Base-by-base conservation (phyloP, 805 yeast genomes). In the Candida nonsorbophila region DNA sequence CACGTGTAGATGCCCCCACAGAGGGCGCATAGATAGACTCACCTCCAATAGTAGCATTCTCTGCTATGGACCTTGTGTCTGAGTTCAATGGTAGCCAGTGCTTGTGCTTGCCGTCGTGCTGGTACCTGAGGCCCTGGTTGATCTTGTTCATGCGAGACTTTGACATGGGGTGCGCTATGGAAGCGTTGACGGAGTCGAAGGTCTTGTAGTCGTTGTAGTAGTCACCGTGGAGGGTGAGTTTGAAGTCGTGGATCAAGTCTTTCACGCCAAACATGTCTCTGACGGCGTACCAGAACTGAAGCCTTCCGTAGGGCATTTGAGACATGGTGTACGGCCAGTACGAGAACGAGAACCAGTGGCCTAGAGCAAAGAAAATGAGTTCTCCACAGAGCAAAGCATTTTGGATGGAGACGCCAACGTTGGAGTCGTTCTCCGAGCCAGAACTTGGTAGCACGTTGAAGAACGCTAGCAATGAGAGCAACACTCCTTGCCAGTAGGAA, bases 401-500 rank as follows among this genome's bases (percentile, higher is more conserved):
- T 47, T 85, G 94, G 25, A 85, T 79, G 4, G 75, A 66, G 24
- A 68, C 67, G 2, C 86, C 82, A 6, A 61, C 55, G 27, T 58
- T 62, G 36, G 53, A 46, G 29, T 59, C 43, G 12, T 43, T 40
- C 18, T 37, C 37, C 25, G 45, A 43, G 19, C 45, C 51, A n/a
- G 49, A 38, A 8, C 55, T 55, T 4, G 70, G 69, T 16, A 74
- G 41, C 24, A 64, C 28, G 30, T 78, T 70, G 44, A 69, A 41
- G 47, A 68, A 61, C 56, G 70, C 61, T 24, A 81, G 45, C 1
- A 75, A 47, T 4, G 77, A 74, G 25, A 84, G 58, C 1, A 78
- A 40, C 6, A 82, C 58, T 0, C 94, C 86, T 51, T 92, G 98
- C 99, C 99, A 92, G 52, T 87, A 92, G n/a, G 95, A 84, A 14